phyloP scores from a whole-genome alignment of 1,139 yeast genomes.

The Debaryomyces sp. region DNA sequence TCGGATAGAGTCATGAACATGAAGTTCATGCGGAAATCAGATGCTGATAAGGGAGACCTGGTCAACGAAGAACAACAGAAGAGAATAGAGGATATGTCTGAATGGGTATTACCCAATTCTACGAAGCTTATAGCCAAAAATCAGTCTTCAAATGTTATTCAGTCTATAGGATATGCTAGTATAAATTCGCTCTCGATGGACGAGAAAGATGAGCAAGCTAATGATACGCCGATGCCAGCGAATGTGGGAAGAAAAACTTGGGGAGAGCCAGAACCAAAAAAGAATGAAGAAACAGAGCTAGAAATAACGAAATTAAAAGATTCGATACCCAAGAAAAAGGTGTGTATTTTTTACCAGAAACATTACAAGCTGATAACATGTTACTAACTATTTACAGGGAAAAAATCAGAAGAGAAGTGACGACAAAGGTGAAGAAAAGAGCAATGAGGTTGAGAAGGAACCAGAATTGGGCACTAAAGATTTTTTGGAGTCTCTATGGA shows the following conservation, averaged over 20 bases:
- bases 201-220: conserved; percentile 14
- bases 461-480: conserved; percentile 11
- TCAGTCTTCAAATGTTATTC: conserved; percentile 26
- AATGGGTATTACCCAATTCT: conserved; percentile 57
- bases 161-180: conserved; percentile 52
- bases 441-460: conserved; percentile 5
- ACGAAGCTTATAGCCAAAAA: conserved; percentile 24
- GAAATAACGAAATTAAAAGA: conserved; percentile 26
- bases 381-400: conserved; percentile 14
- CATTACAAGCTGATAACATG: not conserved
- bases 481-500: conserved; percentile 35
- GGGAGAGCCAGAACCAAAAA: conserved; percentile 27
- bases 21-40: conserved; percentile 58
- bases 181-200: conserved; percentile 29
- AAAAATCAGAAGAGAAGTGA: not conserved
- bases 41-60: conserved; percentile 27
- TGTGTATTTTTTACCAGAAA: conserved; percentile 10
- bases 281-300: conserved; percentile 30
- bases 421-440: conserved; percentile 4
- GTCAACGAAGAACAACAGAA: conserved; percentile 36
- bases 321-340: conserved; percentile 14
- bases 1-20: conserved; percentile 72
- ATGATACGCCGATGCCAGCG: conserved; percentile 13
- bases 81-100: conserved; percentile 57
- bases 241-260: conserved; percentile 27